These are phyloP conservation scores for Phalaenopsis aphrodite DNA, from an alignment of 106 monocot species.

Conservation along the genomic window DNA sequence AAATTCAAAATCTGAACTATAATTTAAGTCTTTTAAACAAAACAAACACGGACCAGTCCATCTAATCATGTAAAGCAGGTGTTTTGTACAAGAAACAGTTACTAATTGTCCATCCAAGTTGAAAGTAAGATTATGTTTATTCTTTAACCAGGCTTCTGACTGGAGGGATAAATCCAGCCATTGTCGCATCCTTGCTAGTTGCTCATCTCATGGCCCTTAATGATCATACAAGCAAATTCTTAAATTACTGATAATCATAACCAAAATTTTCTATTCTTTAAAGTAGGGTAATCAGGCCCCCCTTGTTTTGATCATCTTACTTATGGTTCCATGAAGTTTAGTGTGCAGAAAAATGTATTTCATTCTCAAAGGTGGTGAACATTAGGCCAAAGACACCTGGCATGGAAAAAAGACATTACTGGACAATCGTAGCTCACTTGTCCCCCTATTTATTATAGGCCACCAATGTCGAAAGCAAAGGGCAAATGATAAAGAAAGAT, in stretches of 20 bases:
- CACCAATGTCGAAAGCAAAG: neutral
- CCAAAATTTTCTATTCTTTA: neutral
- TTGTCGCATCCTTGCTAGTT: neutral
- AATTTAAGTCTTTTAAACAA: neutral
- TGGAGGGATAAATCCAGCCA: neutral
- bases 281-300: neutral
- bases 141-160: neutral
- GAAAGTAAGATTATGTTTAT: neutral
- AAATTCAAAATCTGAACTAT: neutral
- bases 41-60: neutral
- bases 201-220: neutral
- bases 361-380: neutral
- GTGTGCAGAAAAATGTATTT: neutral
- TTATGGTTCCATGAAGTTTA: neutral
- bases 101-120: neutral
- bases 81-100: neutral
- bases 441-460: neutral
- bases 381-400: neutral
- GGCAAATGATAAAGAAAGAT: neutral
- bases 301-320: conserved; percentile 1
- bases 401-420: neutral
- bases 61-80: neutral
- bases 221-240: neutral
- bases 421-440: neutral
- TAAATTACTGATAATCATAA: neutral